phyloP scores from a whole-genome alignment of 805 yeast species.

The Starmerella floris region DNA sequence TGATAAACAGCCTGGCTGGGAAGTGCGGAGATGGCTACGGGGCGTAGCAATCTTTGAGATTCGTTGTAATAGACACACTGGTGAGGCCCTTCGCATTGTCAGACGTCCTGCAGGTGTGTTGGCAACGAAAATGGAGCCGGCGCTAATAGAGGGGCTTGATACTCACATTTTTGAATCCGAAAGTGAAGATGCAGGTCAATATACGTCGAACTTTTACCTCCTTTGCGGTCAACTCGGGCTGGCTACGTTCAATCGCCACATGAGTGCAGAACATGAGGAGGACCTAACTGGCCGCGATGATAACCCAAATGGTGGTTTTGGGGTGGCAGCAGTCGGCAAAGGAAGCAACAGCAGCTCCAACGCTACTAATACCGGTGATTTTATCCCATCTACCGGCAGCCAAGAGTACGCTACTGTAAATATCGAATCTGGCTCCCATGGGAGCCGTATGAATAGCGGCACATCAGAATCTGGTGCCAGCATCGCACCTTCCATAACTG shows the following conservation, averaged over 20 bases:
- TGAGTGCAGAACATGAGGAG: too few relatives aligned
- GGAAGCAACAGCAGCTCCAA: too few relatives aligned
- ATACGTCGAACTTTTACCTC: conserved; percentile 11
- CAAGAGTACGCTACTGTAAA: too few relatives aligned
- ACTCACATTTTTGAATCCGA: neutral
- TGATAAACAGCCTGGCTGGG: conserved; percentile 21
- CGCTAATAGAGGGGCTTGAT: neutral
- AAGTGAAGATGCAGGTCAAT: conserved; percentile 6
- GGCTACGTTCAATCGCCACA: neutral
- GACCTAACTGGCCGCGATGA: too few relatives aligned
- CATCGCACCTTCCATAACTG: too few relatives aligned
- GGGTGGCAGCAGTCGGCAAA: too few relatives aligned
- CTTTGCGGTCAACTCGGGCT: neutral
- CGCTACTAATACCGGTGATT: too few relatives aligned
- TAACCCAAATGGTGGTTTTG: too few relatives aligned
- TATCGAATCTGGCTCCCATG: too few relatives aligned
- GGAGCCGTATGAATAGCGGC: too few relatives aligned
- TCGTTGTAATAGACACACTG: conserved; percentile 39
- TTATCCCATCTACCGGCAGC: too few relatives aligned
- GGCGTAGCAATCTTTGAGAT: conserved; percentile 48
- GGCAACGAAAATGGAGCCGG: conserved; percentile 14
- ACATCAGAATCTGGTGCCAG: too few relatives aligned
- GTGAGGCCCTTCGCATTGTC: conserved; percentile 38
- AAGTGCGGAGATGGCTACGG: conserved; percentile 39
- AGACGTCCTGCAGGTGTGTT: conserved; percentile 55